Evolutionary conservation across 2,329 filamentous ascomycete species (phyloP).

Genomic region (Berkeleyomyces basicola): DNA sequence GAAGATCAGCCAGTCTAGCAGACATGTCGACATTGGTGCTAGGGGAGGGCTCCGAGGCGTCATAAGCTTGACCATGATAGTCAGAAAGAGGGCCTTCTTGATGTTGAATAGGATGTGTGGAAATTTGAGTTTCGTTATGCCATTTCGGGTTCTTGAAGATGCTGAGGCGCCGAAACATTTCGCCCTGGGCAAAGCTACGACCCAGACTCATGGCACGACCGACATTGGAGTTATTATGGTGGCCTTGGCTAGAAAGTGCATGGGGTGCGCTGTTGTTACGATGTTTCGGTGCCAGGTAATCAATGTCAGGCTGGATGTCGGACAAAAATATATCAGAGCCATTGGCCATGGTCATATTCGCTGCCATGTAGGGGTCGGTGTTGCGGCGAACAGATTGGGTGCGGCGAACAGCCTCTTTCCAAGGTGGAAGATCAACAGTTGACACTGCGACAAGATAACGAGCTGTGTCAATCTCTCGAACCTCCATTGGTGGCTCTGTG

Average conservation of each 20-base stretch:
- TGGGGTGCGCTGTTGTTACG: slow-evolving; percentile 9
- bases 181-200: slow-evolving; percentile 12
- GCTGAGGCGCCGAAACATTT: slow-evolving; percentile 10
- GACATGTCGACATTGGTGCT: not conserved
- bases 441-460: slow-evolving; percentile 39
- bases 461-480: slow-evolving; percentile 37
- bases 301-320: slow-evolving; percentile 39
- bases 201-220: slow-evolving; percentile 10
- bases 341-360: not conserved
- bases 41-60: not conserved
- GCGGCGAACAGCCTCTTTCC: slow-evolving; percentile 23
- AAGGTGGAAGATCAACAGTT: slow-evolving; percentile 28
- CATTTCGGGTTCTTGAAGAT: slow-evolving; percentile 11
- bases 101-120: not conserved
- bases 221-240: slow-evolving; percentile 5
- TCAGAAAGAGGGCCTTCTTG: not conserved
- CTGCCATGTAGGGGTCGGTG: slow-evolving; percentile 7
- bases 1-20: not conserved
- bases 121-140: not conserved
- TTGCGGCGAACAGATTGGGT: slow-evolving; percentile 16
- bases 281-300: slow-evolving; percentile 33
- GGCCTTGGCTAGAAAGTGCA: slow-evolving; percentile 5
- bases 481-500: slow-evolving; percentile 42
- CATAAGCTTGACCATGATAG: not conserved
- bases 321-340: not conserved